phyloP scores from a whole-genome alignment of 129 eudicot genomes.

The Pseudognaphalium luteoalbum region DNA sequence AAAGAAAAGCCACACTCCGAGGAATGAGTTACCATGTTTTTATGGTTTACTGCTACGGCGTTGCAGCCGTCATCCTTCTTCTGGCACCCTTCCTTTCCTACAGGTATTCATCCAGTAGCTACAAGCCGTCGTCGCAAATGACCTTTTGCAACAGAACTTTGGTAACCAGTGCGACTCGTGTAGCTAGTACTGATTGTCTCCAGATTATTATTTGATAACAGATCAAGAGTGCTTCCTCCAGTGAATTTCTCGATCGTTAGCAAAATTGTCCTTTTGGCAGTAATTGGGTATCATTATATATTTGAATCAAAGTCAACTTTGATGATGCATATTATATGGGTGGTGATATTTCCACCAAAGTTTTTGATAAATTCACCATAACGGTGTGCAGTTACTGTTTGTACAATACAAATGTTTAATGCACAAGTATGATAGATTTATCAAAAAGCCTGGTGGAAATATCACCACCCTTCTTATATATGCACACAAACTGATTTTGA shows the following conservation, averaged over 20 bases:
- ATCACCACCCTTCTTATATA: too few relatives aligned
- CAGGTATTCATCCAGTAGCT: constrained; percentile 16
- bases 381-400: too few relatives aligned
- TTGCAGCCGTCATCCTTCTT: constrained; percentile 73
- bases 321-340: too few relatives aligned
- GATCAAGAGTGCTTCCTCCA: constrained; percentile 62
- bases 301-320: too few relatives aligned
- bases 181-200: too few relatives aligned
- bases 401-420: too few relatives aligned
- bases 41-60: constrained; percentile 63
- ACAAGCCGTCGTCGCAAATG: not conserved
- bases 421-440: too few relatives aligned
- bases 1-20: constrained; percentile 36
- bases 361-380: too few relatives aligned
- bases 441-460: too few relatives aligned
- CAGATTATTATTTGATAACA: constrained; percentile 24
- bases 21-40: constrained; percentile 86
- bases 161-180: too few relatives aligned
- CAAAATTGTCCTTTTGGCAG: constrained; percentile 61
- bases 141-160: too few relatives aligned
- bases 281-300: constrained; percentile 55
- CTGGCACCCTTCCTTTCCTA: constrained; percentile 69
- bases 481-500: not conserved
- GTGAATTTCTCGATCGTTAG: constrained; percentile 51
- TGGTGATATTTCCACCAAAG: too few relatives aligned